Base-by-base conservation (phyloP, 345 rosid genomes). In the Pugionium cornutum region DNA sequence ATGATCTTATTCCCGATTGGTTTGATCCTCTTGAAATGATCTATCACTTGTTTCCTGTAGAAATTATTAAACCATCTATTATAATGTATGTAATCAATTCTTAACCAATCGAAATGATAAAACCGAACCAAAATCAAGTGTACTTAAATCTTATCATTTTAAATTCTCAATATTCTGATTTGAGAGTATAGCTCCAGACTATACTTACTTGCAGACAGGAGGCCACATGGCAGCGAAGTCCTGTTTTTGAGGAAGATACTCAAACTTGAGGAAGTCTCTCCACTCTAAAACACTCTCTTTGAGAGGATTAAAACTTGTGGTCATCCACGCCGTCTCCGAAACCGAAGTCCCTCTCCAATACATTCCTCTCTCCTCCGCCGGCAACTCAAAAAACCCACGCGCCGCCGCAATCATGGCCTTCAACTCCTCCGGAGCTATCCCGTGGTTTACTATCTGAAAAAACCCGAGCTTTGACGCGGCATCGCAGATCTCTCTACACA, bases 201-300 rank as follows among this genome's bases (percentile, higher is more conserved):
- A 18, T 18, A 18, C 18, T 18, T 36, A 55, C 70, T 50, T 66
- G 62, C 70, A 66, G 4, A 55, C 53, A 31, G 53, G 37, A 28
- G 70, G 62, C 70, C 70, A 66, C 44, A 5, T 18, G 33, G 70
- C 62, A 55, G 70, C 9, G 0, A 36, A 43, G 53, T 53, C 62
- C n/a, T 9, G 40, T 41, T 30, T 41, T 34, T 54, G 41, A 1
- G 32, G 3, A 44, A 9, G 6, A 30, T 9, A 60, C 10, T 33
- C 40, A 56, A 70, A 66, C 49, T 78, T 74, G 2, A 71, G 68
- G 33, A 26, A 70, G 53, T 81, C 85, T 49, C 76, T 79, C 83
- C 77, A 76, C 67, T 76, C 81, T 33, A 81, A 46, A 40, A 69
- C 11, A 39, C 40, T 60, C 72, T 68, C 56, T 60, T 45, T 28